These are phyloP conservation scores for Heliocybe sulcata DNA, from an alignment of 1,284 basidiomycete species.

Conservation along the genomic window DNA sequence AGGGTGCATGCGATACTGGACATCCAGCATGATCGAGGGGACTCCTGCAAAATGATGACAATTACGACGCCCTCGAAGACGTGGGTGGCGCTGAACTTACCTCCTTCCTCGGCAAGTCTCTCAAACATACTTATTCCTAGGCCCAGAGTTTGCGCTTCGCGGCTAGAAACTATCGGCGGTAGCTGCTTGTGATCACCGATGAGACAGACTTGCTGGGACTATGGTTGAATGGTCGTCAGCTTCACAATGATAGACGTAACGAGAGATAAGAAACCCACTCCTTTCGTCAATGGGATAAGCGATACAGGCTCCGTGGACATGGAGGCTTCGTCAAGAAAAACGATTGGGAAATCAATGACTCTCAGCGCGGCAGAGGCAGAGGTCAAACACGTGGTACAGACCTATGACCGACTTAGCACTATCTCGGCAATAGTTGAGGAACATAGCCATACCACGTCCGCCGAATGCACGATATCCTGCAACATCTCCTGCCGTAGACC, in stretches of 20 bases:
- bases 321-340: constrained; percentile 91
- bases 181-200: constrained; percentile 97
- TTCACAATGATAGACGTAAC: constrained; percentile 3
- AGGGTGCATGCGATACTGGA: constrained; percentile 95
- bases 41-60: constrained; percentile 35
- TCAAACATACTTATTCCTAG: constrained; percentile 85
- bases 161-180: constrained; percentile 81
- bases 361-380: constrained; percentile 53
- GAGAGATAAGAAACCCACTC: constrained; percentile 41
- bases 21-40: constrained; percentile 84
- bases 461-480: constrained; percentile 49
- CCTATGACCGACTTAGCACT: constrained; percentile 30
- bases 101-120: constrained; percentile 71
- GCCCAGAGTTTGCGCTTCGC: constrained; percentile 63
- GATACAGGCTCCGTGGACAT: constrained; percentile 94
- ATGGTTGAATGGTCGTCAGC: constrained; percentile 3
- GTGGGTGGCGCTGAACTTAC: constrained; percentile 33
- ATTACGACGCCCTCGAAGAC: neutral
- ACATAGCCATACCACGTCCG: constrained; percentile 63
- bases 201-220: constrained; percentile 79
- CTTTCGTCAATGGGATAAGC: constrained; percentile 84
- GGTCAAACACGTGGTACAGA: constrained; percentile 81
- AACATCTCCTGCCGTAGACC: constrained; percentile 47
- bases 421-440: constrained; percentile 3
- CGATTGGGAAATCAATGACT: constrained; percentile 84